These are phyloP conservation scores for Didymella pinodella DNA, from an alignment of 2,329 filamentous ascomycete species.

Conservation along the genomic window DNA sequence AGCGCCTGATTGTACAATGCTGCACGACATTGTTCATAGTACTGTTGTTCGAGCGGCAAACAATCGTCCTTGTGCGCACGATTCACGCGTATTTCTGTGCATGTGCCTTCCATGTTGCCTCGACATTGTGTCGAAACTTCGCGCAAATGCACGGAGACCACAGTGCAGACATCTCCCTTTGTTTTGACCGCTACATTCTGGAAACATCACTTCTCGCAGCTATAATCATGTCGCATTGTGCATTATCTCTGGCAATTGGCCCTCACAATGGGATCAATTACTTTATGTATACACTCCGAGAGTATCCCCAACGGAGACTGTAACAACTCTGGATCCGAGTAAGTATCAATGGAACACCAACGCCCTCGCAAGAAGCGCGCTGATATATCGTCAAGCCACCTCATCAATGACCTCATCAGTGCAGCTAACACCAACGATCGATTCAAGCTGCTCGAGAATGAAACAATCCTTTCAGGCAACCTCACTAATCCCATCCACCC, in stretches of 20 bases:
- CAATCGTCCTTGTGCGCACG: neutral
- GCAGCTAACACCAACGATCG: constrained; percentile 41
- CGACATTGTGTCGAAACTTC: neutral
- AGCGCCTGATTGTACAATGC: too few species aligned
- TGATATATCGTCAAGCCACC: constrained; percentile 1
- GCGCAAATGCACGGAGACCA: neutral
- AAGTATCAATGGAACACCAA: constrained; percentile 3
- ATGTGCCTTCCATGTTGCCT: neutral
- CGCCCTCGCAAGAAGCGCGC: neutral
- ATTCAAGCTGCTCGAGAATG: constrained; percentile 42
- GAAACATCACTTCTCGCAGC: neutral
- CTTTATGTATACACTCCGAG: constrained; percentile 6
- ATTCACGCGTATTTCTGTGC: neutral
- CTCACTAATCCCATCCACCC: constrained; percentile 43
- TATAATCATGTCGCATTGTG: neutral
- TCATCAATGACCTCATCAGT: constrained; percentile 31
- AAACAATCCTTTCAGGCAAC: constrained; percentile 30
- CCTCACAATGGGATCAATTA: constrained; percentile 1
- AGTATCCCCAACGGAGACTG: neutral
- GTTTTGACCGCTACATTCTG: neutral
- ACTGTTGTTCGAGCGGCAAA: neutral
- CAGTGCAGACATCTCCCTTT: constrained; percentile 15
- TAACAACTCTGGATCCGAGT: neutral
- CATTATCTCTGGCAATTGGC: neutral
- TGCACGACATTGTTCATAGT: too few species aligned